Evolutionary conservation across 163 green algal species (phyloP), one percentile per base, ranked within the genome.

Genomic region (Chlamydomonas reinhardtii): DNA sequence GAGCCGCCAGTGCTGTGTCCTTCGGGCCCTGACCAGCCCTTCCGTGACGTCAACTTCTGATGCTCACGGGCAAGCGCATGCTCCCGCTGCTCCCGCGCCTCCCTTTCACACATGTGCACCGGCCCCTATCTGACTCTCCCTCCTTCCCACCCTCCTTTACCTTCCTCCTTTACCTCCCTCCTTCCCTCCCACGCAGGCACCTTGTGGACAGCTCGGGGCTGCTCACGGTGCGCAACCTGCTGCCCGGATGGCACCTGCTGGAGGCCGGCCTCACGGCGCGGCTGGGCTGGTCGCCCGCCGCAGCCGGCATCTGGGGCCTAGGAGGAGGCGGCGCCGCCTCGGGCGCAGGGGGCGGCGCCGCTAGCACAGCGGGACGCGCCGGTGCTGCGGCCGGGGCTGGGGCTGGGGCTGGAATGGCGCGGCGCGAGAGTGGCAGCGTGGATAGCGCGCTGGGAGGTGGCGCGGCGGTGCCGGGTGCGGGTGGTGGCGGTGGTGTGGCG

Each of bases 211-310:
- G 32, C 62, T 75, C 64, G 9, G 76, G 76, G 2, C n/a, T 84
- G 76, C 64, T 84, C 4, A 84, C 76, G 37, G 76, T 84, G 9
- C 76, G 76, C 32, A 75, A 66, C 39, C 64, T 84, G 76, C 76
- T 84, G n/a, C 76, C 64, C 0, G 78, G 78, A 17, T 85, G 78
- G 78, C 66, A 76, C 66, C 31, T 52, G 39, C 20, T 85, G 66
- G 78, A 85, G 66, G 78, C 66, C 0, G 78, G 66, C 6, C 78
- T 85, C 1, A 14, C 66, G 12, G 31, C 39, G 6, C 65, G 78
- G 11, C 66, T 85, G 48, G 78, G 78, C 43, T 85, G 78, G 78
- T 76, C 78, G 35, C 66, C 78, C 5, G 78, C 66, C 4, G 64
- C 76, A 0, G 76, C 76, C 11, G 62, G 62, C 24, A 22, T 48